phyloP scores from a whole-genome alignment of 441 rosid species.

The Pelargonium fulgidum region DNA sequence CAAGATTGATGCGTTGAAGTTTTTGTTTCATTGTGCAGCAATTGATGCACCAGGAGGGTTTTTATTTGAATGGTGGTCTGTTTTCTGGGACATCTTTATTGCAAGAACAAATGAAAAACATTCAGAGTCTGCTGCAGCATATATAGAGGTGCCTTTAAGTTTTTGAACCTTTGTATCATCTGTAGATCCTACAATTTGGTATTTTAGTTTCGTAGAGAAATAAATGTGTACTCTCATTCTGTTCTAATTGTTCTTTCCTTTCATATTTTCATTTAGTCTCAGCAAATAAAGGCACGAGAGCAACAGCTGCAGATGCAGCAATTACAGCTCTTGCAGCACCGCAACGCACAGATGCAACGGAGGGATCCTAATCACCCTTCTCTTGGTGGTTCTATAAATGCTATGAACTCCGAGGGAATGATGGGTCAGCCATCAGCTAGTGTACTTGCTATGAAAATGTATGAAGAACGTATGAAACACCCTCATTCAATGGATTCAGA shows the following conservation, averaged over 20 bases:
- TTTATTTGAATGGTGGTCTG: constrained; percentile 86
- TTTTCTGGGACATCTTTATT: constrained; percentile 74
- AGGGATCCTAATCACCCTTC: constrained; percentile 50
- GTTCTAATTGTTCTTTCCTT: constrained; percentile 3
- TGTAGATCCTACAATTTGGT: constrained; percentile 4
- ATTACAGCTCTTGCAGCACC: constrained; percentile 52
- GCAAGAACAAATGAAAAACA: constrained; percentile 69
- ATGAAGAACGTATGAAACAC: constrained; percentile 55
- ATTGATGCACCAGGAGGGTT: constrained; percentile 78
- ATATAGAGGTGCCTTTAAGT: constrained; percentile 48
- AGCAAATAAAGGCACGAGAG: constrained; percentile 53
- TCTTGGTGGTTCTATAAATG: constrained; percentile 37
- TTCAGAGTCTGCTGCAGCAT: constrained; percentile 61
- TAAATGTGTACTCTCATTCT: neutral
- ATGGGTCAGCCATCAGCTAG: constrained; percentile 56
- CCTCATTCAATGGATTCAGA: constrained; percentile 47
- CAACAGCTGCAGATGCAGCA: constrained; percentile 62
- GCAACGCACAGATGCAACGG: constrained; percentile 49
- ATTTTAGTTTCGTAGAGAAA: constrained; percentile 10
- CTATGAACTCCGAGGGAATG: constrained; percentile 49
- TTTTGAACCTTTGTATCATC: constrained; percentile 2
- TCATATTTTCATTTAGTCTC: constrained; percentile 31
- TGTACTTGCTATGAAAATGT: constrained; percentile 53
- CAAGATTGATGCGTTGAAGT: neutral
- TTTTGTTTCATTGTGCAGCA: constrained; percentile 33